A percentile compares a stretch with the other conserved stretches of the same genome.
Conservation (phyloP, 257 asterid genomes). For the Craterostigma plantagineum region DNA sequence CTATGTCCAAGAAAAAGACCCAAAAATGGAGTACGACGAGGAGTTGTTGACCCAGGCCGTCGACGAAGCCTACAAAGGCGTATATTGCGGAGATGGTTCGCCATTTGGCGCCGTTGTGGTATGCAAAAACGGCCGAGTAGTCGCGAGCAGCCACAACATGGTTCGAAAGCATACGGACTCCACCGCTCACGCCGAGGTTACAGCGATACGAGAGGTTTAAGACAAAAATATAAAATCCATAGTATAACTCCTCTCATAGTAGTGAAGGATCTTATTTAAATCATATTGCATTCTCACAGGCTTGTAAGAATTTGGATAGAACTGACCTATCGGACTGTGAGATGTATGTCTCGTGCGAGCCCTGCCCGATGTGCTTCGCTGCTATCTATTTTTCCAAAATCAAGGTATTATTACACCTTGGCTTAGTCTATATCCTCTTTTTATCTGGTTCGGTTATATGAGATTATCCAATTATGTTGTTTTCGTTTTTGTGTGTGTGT, state of each 20-base stretch:
- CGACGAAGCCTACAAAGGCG: constrained; percentile 95
- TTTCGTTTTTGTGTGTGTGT: too few species aligned
- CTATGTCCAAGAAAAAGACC: too few species aligned
- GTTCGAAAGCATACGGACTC: constrained; percentile 70
- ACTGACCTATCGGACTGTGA: constrained; percentile 92
- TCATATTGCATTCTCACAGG: constrained; percentile 25
- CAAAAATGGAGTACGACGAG: constrained; percentile 85
- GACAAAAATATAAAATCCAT: too few species aligned
- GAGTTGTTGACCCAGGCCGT: constrained; percentile 76
- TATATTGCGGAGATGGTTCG: constrained; percentile 87
- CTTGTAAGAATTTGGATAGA: constrained; percentile 82
- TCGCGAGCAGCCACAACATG: constrained; percentile 92
- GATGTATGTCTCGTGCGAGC: constrained; percentile 93
- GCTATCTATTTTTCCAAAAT: constrained; percentile 92
- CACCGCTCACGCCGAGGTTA: constrained; percentile 99
- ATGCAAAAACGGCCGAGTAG: constrained; percentile 50
- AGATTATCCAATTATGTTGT: too few species aligned
- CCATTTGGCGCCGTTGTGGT: constrained; percentile 99
- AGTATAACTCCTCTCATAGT: too few species aligned
- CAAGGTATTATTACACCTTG: constrained; percentile 43
- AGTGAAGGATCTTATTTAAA: too few species aligned
- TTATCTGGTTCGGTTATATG: too few species aligned
- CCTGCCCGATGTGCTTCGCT: constrained; percentile 98
- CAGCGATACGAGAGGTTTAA: constrained; percentile 99
- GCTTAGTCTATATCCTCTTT: constrained; percentile 1